phyloP scores from a whole-genome alignment of 768 basidiomycete species.

The Candolleomyces efflorescens region DNA sequence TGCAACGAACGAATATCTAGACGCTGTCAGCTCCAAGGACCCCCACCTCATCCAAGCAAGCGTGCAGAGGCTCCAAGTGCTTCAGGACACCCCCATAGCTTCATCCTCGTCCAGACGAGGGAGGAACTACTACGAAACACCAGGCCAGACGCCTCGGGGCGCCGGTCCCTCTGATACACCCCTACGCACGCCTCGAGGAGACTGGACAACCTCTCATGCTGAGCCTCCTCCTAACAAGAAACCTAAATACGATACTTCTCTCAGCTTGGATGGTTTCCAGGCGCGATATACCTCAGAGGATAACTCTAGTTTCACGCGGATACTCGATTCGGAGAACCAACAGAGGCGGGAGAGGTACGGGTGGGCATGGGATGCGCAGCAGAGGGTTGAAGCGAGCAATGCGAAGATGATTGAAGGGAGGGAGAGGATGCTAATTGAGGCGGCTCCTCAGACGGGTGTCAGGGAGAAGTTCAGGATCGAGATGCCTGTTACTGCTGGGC shows the following conservation, averaged over 20 bases:
- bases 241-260: slow-evolving; percentile 50
- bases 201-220: neutral
- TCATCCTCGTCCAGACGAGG: slow-evolving; percentile 25
- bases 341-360: slow-evolving; percentile 73
- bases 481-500: slow-evolving; percentile 47
- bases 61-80: slow-evolving; percentile 66
- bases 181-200: slow-evolving; percentile 29
- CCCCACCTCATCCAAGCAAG: slow-evolving; percentile 72
- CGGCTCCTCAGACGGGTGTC: slow-evolving; percentile 56
- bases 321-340: slow-evolving; percentile 86
- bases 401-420: slow-evolving; percentile 62
- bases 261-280: slow-evolving; percentile 86
- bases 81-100: slow-evolving; percentile 47
- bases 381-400: slow-evolving; percentile 65
- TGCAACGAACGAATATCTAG: slow-evolving; percentile 82
- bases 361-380: slow-evolving; percentile 96
- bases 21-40: slow-evolving; percentile 74
- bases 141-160: slow-evolving; percentile 65
- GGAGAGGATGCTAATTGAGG: slow-evolving; percentile 71
- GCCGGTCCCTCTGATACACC: slow-evolving; percentile 65
- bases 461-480: slow-evolving; percentile 65
- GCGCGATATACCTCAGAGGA: slow-evolving; percentile 93
- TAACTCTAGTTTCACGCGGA: slow-evolving; percentile 93
- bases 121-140: slow-evolving; percentile 33
- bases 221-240: slow-evolving; percentile 47